Evolutionary conservation across 805 yeast genomes (phyloP).

Genomic region (Candida namnaoensis): DNA sequence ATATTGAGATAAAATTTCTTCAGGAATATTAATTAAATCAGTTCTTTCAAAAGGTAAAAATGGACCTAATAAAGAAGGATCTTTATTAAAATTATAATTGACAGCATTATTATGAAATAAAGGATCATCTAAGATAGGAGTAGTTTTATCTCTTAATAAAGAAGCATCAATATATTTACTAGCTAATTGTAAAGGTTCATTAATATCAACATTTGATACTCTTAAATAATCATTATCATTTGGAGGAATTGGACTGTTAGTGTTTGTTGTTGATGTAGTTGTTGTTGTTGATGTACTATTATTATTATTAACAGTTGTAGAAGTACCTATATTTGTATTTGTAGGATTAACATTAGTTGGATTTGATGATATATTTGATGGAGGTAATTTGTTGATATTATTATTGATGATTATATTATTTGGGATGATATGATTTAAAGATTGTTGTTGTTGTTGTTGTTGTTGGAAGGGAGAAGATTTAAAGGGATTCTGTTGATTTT

Average conservation of each 20-base stretch:
- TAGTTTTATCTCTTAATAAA: slow-evolving; percentile 46
- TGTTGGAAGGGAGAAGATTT: no score
- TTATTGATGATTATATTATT: no score
- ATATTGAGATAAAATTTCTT: slow-evolving; percentile 65
- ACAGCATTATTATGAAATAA: slow-evolving; percentile 46
- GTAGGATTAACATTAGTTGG: no score
- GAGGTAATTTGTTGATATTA: no score
- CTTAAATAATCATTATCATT: slow-evolving; percentile 22
- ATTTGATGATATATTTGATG: no score
- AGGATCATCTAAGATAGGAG: slow-evolving; percentile 45
- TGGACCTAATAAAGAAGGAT: slow-evolving; percentile 31
- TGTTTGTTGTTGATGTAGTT: neutral
- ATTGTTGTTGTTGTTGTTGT: no score
- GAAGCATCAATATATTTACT: slow-evolving; percentile 53
- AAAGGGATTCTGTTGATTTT: no score
- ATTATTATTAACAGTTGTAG: no score
- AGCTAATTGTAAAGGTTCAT: slow-evolving; percentile 43
- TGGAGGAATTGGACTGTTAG: slow-evolving; percentile 1
- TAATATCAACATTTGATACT: slow-evolving; percentile 21
- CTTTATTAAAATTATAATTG: slow-evolving; percentile 58
- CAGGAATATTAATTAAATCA: slow-evolving; percentile 67
- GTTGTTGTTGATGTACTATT: neutral
- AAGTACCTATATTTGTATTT: no score
- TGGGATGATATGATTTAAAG: no score
- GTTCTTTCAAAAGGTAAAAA: slow-evolving; percentile 75